A percentile compares a stretch with the other conserved stretches of the same genome.
Evolutionary conservation across 169 alveolate species (phyloP).

Genomic region (Cryptosporidium sp.): DNA sequence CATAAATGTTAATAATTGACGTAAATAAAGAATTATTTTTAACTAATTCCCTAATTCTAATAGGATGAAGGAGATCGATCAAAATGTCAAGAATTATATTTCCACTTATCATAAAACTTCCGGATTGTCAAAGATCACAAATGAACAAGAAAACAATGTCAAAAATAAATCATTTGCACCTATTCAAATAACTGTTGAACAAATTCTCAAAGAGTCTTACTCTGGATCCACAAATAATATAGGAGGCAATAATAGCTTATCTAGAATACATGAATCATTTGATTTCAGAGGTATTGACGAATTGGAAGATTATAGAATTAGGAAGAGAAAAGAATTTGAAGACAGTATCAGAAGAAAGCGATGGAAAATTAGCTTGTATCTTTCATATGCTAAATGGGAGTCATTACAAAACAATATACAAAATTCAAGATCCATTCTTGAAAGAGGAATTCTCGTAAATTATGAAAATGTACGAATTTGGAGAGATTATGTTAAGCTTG

Average conservation of each 20-base stretch:
- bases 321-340: conserved; percentile 96
- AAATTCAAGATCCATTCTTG: conserved; percentile 96
- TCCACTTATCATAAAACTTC: conserved; percentile 46
- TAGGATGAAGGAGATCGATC: conserved; percentile 12
- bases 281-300: conserved; percentile 93
- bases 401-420: conserved; percentile 93
- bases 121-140: not conserved
- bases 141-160: conserved; percentile 83
- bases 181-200: conserved; percentile 98
- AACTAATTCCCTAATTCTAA: not conserved
- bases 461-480: conserved; percentile 93
- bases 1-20: conserved; percentile 42
- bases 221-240: conserved; percentile 12
- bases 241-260: conserved; percentile 57
- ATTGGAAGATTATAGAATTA: conserved; percentile 91
- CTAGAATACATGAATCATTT: conserved; percentile 13
- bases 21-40: not conserved
- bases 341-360: conserved; percentile 94
- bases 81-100: conserved; percentile 16
- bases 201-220: conserved; percentile 92
- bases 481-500: conserved; percentile 98
- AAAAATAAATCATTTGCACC: conserved; percentile 97
- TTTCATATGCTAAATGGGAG: conserved; percentile 97
- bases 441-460: conserved; percentile 97
- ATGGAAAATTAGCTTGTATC: conserved; percentile 94